Evolutionary conservation across 345 rosid species (phyloP).

Genomic region (Microthlaspi erraticum): DNA sequence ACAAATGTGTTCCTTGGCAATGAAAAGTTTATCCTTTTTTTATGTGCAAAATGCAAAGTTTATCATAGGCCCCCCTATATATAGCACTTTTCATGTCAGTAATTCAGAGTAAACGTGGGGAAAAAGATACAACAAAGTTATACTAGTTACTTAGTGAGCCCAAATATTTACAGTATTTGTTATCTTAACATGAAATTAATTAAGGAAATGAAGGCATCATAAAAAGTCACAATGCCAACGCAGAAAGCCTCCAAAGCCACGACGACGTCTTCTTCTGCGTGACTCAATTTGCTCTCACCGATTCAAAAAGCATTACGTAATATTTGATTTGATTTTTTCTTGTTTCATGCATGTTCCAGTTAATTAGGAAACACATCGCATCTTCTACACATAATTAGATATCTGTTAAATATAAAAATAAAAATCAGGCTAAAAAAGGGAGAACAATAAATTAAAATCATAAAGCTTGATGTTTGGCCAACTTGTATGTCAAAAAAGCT

Average conservation of each 20-base stretch:
- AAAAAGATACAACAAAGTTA: slow-evolving; percentile 1
- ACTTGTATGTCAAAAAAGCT: slow-evolving; percentile 33
- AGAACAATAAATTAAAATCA: neutral
- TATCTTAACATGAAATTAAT: slow-evolving; percentile 29
- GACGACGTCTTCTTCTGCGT: slow-evolving; percentile 38
- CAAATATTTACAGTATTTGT: neutral
- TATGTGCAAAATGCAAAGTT: too few species aligned
- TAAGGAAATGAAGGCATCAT: slow-evolving; percentile 18
- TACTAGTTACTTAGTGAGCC: neutral
- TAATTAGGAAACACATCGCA: slow-evolving; percentile 31
- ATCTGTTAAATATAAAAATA: neutral
- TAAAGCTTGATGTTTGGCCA: slow-evolving; percentile 8
- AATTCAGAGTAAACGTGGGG: neutral
- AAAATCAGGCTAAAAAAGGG: neutral
- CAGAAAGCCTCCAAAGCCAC: slow-evolving; percentile 43
- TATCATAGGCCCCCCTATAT: too few species aligned
- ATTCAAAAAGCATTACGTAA: slow-evolving; percentile 22
- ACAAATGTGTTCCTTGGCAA: neutral
- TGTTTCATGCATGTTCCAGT: slow-evolving; percentile 12
- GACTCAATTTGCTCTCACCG: slow-evolving; percentile 37
- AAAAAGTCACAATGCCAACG: slow-evolving; percentile 44
- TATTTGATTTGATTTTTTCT: slow-evolving; percentile 21
- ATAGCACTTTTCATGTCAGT: too few species aligned
- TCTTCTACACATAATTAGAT: neutral
- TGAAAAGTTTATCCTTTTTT: neutral